Evolutionary conservation across 2,329 filamentous ascomycete species (phyloP), one percentile per base, ranked within the genome.

Genomic region (Arthrobotrys sinensis): DNA sequence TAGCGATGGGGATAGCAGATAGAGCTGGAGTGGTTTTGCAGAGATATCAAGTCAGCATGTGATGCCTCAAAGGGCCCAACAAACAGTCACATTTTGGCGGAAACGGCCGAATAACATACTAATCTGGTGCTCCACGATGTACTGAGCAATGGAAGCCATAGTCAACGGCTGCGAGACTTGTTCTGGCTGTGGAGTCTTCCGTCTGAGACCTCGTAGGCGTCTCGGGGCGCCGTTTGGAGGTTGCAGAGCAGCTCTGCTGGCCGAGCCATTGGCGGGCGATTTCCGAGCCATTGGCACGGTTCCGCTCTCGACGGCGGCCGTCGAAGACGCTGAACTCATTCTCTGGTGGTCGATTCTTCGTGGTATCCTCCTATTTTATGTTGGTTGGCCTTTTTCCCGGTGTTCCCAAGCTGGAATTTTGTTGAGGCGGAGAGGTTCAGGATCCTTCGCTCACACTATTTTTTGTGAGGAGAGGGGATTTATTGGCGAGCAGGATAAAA

Each of bases 1-100:
- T 90, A 72, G 93, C 90, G 80, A 97, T 87, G 75, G 96, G 90
- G 84, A 96, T 97, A 84, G 96, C 88, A 11, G 93, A 93, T 81
- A 97, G 89, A 78, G 93, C 94, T 94, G 82, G 7, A 62, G 67
- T 32, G 55, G 40, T 52, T 62, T 34, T n/a, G 28, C 57, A 46
- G 21, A 36, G 32, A 40, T 36, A 55, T 50, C 36, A n/a, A 50
- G 62, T 77, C 52, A 77, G 45, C 68, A 55, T 67, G 36, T 19
- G 36, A 53, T 72, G 40, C 16, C 38, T 45, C 1, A 43, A n/a
- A 16, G 32, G 21, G 32, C 52, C 36, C 16, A 14, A n/a, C 10
- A 45, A 28, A 64, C 34, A 14, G 45, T 10, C 24, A 52, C 12
- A 38, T 40, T 46, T 50, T 24, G 3, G 40, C 16, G 14, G 57